These are phyloP conservation scores for Bipolaris sorokiniana DNA, from an alignment of 2,329 filamentous ascomycete species.

Conservation along the genomic window DNA sequence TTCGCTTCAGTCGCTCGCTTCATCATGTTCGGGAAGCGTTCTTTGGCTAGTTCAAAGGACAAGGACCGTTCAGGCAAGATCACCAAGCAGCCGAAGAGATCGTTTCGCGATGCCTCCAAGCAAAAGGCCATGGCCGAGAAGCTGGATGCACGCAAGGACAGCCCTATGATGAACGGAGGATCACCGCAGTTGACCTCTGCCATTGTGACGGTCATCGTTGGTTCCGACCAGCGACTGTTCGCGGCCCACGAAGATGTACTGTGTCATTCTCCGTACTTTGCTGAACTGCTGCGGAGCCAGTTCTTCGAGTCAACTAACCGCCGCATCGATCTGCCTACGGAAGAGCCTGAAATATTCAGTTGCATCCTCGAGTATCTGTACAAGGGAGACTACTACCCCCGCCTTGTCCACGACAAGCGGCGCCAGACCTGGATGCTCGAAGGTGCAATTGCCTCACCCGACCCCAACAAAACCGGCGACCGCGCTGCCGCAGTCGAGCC, in stretches of 20 bases:
- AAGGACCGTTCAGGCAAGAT: conserved; percentile 89
- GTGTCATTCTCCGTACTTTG: conserved; percentile 83
- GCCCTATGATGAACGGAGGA: conserved; percentile 57
- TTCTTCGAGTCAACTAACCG: conserved; percentile 73
- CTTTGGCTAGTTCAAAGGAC: conserved; percentile 77
- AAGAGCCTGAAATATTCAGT: conserved; percentile 91
- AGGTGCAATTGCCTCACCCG: conserved; percentile 66
- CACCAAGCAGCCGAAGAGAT: conserved; percentile 77
- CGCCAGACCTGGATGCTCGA: conserved; percentile 90
- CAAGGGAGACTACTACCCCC: conserved; percentile 94
- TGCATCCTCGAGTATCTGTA: conserved; percentile 95
- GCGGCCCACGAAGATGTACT: conserved; percentile 94
- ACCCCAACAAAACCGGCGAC: conserved; percentile 61
- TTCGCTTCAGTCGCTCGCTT: conserved; percentile 51
- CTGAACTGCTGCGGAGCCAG: conserved; percentile 71
- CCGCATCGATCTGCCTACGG: conserved; percentile 77
- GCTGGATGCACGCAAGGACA: conserved; percentile 65
- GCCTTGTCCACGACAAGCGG: conserved; percentile 84
- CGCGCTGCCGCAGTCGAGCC: conserved; percentile 67
- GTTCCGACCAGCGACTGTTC: conserved; percentile 85
- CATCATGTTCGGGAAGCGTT: conserved; percentile 86
- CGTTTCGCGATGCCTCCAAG: conserved; percentile 78
- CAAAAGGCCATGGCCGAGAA: conserved; percentile 75
- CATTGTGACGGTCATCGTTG: conserved; percentile 86
- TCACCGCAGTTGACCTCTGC: conserved; percentile 66